These are phyloP conservation scores for Fusarium abutilonis DNA, from an alignment of 2,329 filamentous ascomycete species.

Conservation along the genomic window DNA sequence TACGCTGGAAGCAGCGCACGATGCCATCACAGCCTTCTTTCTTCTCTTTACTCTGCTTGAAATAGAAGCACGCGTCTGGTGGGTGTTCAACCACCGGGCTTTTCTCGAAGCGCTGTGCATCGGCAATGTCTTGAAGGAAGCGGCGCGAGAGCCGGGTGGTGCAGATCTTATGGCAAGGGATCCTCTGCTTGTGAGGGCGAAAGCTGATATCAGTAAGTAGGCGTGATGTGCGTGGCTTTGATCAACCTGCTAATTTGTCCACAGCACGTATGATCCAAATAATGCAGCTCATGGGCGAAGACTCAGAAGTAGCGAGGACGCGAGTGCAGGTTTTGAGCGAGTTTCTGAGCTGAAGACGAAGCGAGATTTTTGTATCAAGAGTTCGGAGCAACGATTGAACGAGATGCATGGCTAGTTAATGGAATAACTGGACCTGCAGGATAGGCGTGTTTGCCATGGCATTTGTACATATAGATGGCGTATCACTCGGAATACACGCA, in stretches of 20 bases:
- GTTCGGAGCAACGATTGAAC: slow-evolving; percentile 19
- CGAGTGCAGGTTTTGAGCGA: slow-evolving; percentile 67
- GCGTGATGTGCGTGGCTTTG: not conserved
- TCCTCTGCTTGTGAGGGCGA: slow-evolving; percentile 68
- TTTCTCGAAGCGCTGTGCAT: slow-evolving; percentile 81
- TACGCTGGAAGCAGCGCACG: slow-evolving; percentile 78
- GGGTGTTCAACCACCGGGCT: slow-evolving; percentile 83
- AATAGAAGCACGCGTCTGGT: slow-evolving; percentile 80
- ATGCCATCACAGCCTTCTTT: slow-evolving; percentile 79
- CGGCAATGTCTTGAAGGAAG: slow-evolving; percentile 66
- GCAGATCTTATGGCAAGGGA: slow-evolving; percentile 61
- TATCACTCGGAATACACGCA: slow-evolving; percentile 3
- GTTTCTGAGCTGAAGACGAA: slow-evolving; percentile 51
- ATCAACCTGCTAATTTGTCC: slow-evolving; percentile 15
- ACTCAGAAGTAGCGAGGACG: slow-evolving; percentile 67
- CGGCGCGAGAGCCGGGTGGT: slow-evolving; percentile 56
- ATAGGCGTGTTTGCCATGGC: slow-evolving; percentile 4
- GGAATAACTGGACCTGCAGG: not conserved
- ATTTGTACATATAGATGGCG: slow-evolving; percentile 8
- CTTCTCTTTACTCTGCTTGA: slow-evolving; percentile 75
- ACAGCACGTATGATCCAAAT: slow-evolving; percentile 71
- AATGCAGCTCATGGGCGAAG: slow-evolving; percentile 67
- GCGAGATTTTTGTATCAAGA: not conserved
- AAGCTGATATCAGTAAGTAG: slow-evolving; percentile 67
- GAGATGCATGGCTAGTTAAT: slow-evolving; percentile 6